A percentile compares a stretch with the other conserved stretches of the same genome.
These are phyloP conservation scores for Calonectria montana DNA, from an alignment of 2,329 filamentous ascomycete genomes.

Conservation along the genomic window DNA sequence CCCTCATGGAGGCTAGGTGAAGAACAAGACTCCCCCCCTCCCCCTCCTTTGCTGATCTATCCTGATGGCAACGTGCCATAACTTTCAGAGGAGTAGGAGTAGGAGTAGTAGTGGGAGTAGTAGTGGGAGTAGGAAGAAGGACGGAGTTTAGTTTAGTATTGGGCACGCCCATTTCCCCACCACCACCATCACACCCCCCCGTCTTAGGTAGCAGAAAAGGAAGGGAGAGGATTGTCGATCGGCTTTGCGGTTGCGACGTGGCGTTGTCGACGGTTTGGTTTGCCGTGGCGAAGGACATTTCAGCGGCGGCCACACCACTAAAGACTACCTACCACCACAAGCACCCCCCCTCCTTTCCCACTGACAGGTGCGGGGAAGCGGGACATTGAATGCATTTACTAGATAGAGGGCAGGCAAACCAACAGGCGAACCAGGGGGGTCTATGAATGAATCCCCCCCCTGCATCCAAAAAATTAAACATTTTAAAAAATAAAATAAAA, in stretches of 20 bases:
- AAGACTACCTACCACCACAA: too few relatives aligned
- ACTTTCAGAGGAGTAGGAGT: neutral
- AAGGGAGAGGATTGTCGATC: neutral
- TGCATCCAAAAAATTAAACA: too few relatives aligned
- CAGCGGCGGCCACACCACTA: too few relatives aligned
- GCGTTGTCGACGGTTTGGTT: conserved; percentile 9
- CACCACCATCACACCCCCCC: neutral
- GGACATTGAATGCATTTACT: neutral
- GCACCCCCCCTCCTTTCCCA: neutral
- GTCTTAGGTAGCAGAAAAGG: neutral
- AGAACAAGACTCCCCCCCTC: neutral
- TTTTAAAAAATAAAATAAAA: neutral
- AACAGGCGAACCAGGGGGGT: neutral
- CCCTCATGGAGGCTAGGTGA: neutral
- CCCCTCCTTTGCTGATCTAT: neutral
- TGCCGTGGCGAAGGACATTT: neutral
- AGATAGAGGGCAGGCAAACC: neutral
- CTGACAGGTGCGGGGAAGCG: conserved; percentile 5
- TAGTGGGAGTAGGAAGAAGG: neutral
- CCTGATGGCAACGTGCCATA: neutral
- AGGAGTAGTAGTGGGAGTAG: neutral
- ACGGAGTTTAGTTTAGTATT: neutral
- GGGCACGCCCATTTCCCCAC: neutral
- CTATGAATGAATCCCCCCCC: neutral
- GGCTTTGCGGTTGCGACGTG: conserved; percentile 8